Base-by-base conservation (phyloP, 805 yeast genomes). In the Cyberlindnera euphorbiae region DNA sequence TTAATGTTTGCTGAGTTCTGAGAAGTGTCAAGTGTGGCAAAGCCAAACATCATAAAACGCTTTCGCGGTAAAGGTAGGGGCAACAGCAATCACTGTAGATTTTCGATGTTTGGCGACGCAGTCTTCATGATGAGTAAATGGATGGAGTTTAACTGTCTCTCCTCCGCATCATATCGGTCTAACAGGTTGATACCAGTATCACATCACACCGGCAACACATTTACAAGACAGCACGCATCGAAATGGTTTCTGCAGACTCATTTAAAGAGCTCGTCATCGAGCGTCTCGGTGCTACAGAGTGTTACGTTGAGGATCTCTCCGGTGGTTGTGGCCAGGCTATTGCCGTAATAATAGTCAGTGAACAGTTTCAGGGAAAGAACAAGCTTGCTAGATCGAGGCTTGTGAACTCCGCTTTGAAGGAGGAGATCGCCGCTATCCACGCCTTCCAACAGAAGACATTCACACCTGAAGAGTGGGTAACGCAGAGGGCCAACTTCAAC, bases 281-380 rank as follows among this genome's bases (percentile, higher is more conserved):
- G 13, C 59, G 82, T 28, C 69, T 84, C n/a, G 63, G 64, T 16
- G 87, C 93, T 8, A 40, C 52, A 0, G 74, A 80, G 42, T 86
- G 79, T 9, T 82, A 79, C 50, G 88, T 85, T 6, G 80, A 74
- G 42, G 95, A 85, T 47, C 73, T 77, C 67, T 78, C 80, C 9
- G 59, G 59, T 12, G 99, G 99, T 1, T 93, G 99, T 62, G 99
- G 99, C 5, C 96, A 90, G 59, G 96, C 97, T 3, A 90, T 89
- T 60, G 96, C 94, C 26, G 96, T 88, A 23, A 73, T 85, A 6
- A 89, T 94, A 18, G 96, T 93, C 68, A 61, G 79, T 6, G 70
- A 76, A 30, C 54, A 67, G 16, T 93, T 94, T 59, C 59, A 69
- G 41, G 93, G 93, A 17, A 86, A 87, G 63, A 87, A 86, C 62